These are phyloP conservation scores for Nannizzia gypsea DNA, from an alignment of 2,329 filamentous ascomycete genomes.

Conservation along the genomic window DNA sequence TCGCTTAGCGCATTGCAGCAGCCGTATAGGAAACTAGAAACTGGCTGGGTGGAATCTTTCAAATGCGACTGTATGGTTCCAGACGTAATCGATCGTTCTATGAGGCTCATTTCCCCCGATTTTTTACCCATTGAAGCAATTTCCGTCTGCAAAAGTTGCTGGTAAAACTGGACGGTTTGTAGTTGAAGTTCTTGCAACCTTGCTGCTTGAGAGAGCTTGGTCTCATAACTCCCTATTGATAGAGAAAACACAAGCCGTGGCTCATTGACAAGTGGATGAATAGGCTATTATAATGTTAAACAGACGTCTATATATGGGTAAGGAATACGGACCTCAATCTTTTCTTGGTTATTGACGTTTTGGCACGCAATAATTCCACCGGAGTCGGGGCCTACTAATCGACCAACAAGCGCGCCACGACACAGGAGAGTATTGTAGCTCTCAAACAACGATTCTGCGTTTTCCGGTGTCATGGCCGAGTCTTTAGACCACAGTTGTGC, in stretches of 20 bases:
- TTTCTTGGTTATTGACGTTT: background rate
- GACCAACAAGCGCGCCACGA: slow-evolving; percentile 14
- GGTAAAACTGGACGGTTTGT: slow-evolving; percentile 25
- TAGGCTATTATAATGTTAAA: slow-evolving; percentile 22
- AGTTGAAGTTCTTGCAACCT: slow-evolving; percentile 30
- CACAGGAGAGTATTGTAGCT: slow-evolving; percentile 24
- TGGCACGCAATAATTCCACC: slow-evolving; percentile 4
- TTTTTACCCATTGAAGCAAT: slow-evolving; percentile 26
- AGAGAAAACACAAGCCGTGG: slow-evolving; percentile 20
- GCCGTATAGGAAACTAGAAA: slow-evolving; percentile 28
- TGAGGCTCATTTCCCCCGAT: slow-evolving; percentile 31
- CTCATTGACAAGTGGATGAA: slow-evolving; percentile 33
- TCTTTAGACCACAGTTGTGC: slow-evolving; percentile 11
- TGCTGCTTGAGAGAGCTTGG: slow-evolving; percentile 21
- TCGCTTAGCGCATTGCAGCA: slow-evolving; percentile 28
- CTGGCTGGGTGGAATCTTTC: slow-evolving; percentile 33
- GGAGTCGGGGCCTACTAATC: slow-evolving; percentile 15
- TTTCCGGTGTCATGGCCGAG: background rate
- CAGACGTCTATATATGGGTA: background rate
- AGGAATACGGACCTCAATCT: slow-evolving; percentile 10
- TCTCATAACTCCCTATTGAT: slow-evolving; percentile 14
- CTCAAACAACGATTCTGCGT: slow-evolving; percentile 17
- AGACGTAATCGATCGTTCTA: slow-evolving; percentile 33
- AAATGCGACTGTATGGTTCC: slow-evolving; percentile 28
- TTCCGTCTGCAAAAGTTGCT: slow-evolving; percentile 24